Percentiles rank a stretch among this genome's conserved stretches.
These are phyloP conservation scores for Pseudopithomyces maydicus DNA, from an alignment of 2,329 filamentous ascomycete species.

Conservation along the genomic window DNA sequence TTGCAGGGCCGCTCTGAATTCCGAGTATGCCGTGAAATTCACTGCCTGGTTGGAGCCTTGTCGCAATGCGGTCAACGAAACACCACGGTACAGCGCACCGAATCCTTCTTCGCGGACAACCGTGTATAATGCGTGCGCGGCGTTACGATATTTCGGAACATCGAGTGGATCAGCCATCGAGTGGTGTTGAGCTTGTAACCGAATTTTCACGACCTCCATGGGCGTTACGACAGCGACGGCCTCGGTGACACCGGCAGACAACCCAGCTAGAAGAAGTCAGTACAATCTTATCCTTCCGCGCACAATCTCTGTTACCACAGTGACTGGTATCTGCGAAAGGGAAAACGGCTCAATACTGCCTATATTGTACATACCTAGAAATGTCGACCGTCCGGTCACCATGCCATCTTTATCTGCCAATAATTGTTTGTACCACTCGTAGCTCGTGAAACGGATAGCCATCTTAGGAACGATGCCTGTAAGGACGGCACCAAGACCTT, in stretches of 20 bases:
- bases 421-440: slow-evolving; percentile 90
- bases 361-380: slow-evolving; percentile 61
- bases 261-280: slow-evolving; percentile 65
- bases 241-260: slow-evolving; percentile 92
- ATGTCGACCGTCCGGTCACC: slow-evolving; percentile 74
- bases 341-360: background rate
- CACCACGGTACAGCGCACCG: slow-evolving; percentile 87
- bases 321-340: background rate
- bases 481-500: slow-evolving; percentile 94
- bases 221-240: slow-evolving; percentile 95
- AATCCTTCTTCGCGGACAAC: slow-evolving; percentile 90
- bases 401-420: slow-evolving; percentile 71
- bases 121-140: slow-evolving; percentile 81
- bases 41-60: slow-evolving; percentile 94
- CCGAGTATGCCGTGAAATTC: slow-evolving; percentile 97
- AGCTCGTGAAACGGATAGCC: slow-evolving; percentile 98
- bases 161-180: slow-evolving; percentile 96
- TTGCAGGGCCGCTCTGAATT: slow-evolving; percentile 83
- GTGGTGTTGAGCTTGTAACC: slow-evolving; percentile 96
- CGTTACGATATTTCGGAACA: slow-evolving; percentile 95
- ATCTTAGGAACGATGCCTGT: slow-evolving; percentile 98
- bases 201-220: slow-evolving; percentile 99
- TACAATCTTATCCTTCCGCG: background rate
- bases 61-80: slow-evolving; percentile 87
- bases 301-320: background rate